Base-by-base conservation (phyloP, 2,329 filamentous ascomycete genomes). In the Venturiaceae sp. region DNA sequence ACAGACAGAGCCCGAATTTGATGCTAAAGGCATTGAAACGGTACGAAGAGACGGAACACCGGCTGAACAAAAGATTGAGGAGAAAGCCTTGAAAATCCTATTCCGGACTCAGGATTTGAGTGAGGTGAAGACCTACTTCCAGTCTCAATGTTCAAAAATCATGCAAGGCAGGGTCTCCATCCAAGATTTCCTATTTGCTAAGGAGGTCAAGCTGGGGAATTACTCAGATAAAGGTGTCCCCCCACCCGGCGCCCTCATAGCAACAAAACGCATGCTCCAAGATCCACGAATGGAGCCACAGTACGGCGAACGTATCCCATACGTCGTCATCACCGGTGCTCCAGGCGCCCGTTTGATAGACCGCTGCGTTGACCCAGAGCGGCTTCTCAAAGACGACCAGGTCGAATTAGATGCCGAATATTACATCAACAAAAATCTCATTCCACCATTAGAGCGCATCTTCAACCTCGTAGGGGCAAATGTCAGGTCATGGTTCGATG, bases 21-120 rank as follows among this genome's bases (percentile, higher is more conserved):
- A 99, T 69, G 95, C 94, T 59, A 99, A 99, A 72, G 94, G 95
- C 32, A 99, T 97, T 63, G 95, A 99, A 76, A 99, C 95, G 0
- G 92, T 99, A 7, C 85, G 95, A 1, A 83, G 94, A 53, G 94
- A 99, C 69, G 94, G 94, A 39, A 97, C 92, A 0, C 92, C 92
- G 0, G 92, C 92, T 0, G 90, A 96, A 72, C 92, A 97, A 69
- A 96, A 94, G 76, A 95, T 99, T 52, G 90, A 96, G 72, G 94
- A 97, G 70, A 94, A 90, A 65, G 88, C 89, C 0, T 78, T 99
- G 36, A 92, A 89, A 68, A 81, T 95, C 2, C 80, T 99, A 1
- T 99, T 99, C 67, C 86, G 91, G 54, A 96, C 92, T 0, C 83
- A 87, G 19, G 92, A 99, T 71, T 79, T 99, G 16, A 94, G 87